Base-by-base conservation (phyloP, 2,329 filamentous ascomycete genomes). In the Samsoniella hepiali region DNA sequence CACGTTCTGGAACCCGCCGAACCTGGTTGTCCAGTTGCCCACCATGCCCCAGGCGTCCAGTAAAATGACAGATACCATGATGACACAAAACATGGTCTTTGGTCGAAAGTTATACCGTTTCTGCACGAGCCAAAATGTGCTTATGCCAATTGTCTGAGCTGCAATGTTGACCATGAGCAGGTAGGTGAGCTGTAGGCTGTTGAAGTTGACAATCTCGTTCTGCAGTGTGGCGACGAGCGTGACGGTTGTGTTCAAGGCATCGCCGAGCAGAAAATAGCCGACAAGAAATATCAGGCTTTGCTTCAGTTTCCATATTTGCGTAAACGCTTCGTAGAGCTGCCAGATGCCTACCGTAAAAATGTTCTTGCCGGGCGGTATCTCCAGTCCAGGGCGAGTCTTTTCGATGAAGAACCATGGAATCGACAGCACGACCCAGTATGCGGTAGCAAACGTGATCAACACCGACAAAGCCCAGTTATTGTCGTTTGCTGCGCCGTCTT, bases 221-320 rank as follows among this genome's bases (percentile, higher is more conserved):
- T 90, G 88, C 5, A 89, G 73, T 0, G 86, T 90, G 1, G 76
- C 79, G 38, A 90, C 85, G 22, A 90, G 86, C 0, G 88, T 90
- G 8, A 89, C 85, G 0, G 87, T 88, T 89, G 88, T 90, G 71
- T 89, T 89, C 34, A 90, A 77, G 1, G 83, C 86, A 72, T 90
- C 88, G n/a, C 86, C 87, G 0, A 90, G 80, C 2, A 90, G 77
- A 70, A 90, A 90, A 70, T 89, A 90, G 3, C 84, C 85, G 50
- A 86, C 79, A 0, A 90, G 79, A 70, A 89, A 90, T 17, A 88
- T 76, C 34, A 90, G 72, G 65, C 82, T 87, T 73, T 90, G 88
- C 69, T 84, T 87, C 50, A 90, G 73, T 38, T 84, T 81, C 83
- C 85, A 87, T 15, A 89, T 84, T 70, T 88, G 82, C 0, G 74